These are phyloP conservation scores for Trichothecium roseum DNA, from an alignment of 2,329 filamentous ascomycete species.

Conservation along the genomic window DNA sequence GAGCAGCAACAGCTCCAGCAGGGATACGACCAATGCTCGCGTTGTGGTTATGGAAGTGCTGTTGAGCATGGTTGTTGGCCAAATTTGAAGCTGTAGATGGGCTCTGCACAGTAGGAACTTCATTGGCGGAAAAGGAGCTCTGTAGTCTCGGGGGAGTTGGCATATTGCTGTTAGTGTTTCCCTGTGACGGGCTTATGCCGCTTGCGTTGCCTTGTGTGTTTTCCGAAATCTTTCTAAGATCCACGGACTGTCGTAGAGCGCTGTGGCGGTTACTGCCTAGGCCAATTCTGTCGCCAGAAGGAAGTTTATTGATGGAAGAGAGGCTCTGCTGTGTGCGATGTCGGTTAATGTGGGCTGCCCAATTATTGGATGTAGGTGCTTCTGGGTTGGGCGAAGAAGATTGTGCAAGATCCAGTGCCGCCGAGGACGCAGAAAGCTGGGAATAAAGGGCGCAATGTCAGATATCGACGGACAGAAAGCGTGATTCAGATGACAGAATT, in stretches of 20 bases:
- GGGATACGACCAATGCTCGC: slow-evolving; percentile 74
- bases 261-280: slow-evolving; percentile 34
- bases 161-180: slow-evolving; percentile 34
- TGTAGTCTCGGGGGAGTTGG: slow-evolving; percentile 65
- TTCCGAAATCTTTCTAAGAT: slow-evolving; percentile 40
- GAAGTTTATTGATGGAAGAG: slow-evolving; percentile 31
- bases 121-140: slow-evolving; percentile 82
- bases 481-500: too few relatives aligned
- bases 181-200: slow-evolving; percentile 33
- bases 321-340: slow-evolving; percentile 57
- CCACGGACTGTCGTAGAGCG: slow-evolving; percentile 48
- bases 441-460: slow-evolving; percentile 21
- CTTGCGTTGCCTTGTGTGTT: slow-evolving; percentile 25
- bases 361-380: slow-evolving; percentile 34
- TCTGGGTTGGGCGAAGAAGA: slow-evolving; percentile 58
- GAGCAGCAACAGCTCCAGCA: slow-evolving; percentile 50
- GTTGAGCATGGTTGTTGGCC: slow-evolving; percentile 49
- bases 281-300: slow-evolving; percentile 32
- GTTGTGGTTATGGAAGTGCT: slow-evolving; percentile 67
- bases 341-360: slow-evolving; percentile 50
- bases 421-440: slow-evolving; percentile 71
- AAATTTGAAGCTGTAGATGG: slow-evolving; percentile 37
- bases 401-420: slow-evolving; percentile 69
- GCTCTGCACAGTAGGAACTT: slow-evolving; percentile 77
- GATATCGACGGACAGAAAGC: slow-evolving; percentile 13